phyloP scores from a whole-genome alignment of 805 yeast genomes.

The Pichia cabralensis region DNA sequence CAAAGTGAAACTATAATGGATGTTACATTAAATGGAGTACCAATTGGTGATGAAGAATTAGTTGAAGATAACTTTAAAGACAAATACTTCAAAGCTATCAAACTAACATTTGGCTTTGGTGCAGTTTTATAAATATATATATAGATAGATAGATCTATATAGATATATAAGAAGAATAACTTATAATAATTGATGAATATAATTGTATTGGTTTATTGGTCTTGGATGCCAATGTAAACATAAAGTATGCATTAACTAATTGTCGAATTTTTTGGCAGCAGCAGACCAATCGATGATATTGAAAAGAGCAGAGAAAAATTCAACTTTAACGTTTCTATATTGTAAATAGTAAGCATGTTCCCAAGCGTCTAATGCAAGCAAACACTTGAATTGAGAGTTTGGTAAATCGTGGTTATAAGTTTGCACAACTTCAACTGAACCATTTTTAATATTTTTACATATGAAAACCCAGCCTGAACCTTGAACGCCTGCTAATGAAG shows the following conservation, averaged over 20 bases:
- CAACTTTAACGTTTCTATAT: conserved; percentile 84
- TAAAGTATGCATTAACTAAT: too few species aligned
- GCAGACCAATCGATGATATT: conserved; percentile 89
- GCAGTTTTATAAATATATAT: conserved; percentile 50
- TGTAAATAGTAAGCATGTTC: conserved; percentile 94
- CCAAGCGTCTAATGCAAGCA: conserved; percentile 92
- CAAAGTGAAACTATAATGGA: conserved; percentile 75
- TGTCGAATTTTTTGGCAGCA: conserved; percentile 64
- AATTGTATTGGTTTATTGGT: too few species aligned
- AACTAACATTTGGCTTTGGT: conserved; percentile 90
- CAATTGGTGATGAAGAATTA: conserved; percentile 89
- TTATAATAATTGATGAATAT: conserved; percentile 1
- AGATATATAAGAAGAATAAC: neutral
- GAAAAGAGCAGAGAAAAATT: conserved; percentile 91
- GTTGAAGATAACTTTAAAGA: conserved; percentile 80
- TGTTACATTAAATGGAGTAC: conserved; percentile 78
- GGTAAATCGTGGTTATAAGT: conserved; percentile 84
- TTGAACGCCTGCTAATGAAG: conserved; percentile 75
- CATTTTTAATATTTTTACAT: conserved; percentile 68
- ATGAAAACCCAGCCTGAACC: conserved; percentile 96
- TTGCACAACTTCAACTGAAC: conserved; percentile 69
- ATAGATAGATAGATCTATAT: neutral
- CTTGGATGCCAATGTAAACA: too few species aligned
- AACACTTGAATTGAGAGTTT: conserved; percentile 55
- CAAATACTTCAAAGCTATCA: conserved; percentile 82